These are phyloP conservation scores for Murraya koenigii DNA, from an alignment of 345 rosid genomes.

Conservation along the genomic window DNA sequence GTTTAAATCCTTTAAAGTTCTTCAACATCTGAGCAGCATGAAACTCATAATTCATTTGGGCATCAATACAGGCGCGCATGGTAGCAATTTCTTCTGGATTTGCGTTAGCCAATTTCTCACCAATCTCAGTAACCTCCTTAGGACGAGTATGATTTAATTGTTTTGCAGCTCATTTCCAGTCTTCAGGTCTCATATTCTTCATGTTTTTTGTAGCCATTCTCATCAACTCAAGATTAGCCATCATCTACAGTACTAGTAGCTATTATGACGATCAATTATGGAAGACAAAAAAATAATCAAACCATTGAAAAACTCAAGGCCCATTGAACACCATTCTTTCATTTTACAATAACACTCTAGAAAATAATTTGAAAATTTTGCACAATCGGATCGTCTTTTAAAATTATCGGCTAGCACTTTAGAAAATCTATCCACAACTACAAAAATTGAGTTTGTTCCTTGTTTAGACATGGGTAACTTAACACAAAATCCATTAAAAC, in stretches of 20 bases:
- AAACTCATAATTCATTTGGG: slow-evolving; percentile 62
- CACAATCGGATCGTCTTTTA: too few species aligned
- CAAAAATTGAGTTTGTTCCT: too few species aligned
- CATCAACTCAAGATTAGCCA: slow-evolving; percentile 94
- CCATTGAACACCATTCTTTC: not conserved
- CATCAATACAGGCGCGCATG: slow-evolving; percentile 73
- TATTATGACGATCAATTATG: not conserved
- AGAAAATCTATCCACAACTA: too few species aligned
- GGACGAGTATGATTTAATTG: slow-evolving; percentile 79
- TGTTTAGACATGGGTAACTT: too few species aligned
- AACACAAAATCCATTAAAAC: too few species aligned
- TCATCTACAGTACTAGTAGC: slow-evolving; percentile 54
- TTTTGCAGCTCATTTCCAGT: slow-evolving; percentile 81
- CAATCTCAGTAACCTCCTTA: slow-evolving; percentile 82
- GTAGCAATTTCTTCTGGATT: slow-evolving; percentile 83
- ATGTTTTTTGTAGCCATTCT: slow-evolving; percentile 93
- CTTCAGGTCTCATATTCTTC: slow-evolving; percentile 92
- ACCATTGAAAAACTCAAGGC: not conserved
- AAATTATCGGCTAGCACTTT: too few species aligned
- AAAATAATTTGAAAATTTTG: too few species aligned
- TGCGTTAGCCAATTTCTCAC: slow-evolving; percentile 85
- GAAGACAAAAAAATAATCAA: not conserved
- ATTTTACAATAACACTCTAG: too few species aligned
- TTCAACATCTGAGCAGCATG: slow-evolving; percentile 86
- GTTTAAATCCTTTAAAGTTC: slow-evolving; percentile 14